Evolutionary conservation across 352 stramenopile species (phyloP).

Genomic region (Phytophthora uliginosa): DNA sequence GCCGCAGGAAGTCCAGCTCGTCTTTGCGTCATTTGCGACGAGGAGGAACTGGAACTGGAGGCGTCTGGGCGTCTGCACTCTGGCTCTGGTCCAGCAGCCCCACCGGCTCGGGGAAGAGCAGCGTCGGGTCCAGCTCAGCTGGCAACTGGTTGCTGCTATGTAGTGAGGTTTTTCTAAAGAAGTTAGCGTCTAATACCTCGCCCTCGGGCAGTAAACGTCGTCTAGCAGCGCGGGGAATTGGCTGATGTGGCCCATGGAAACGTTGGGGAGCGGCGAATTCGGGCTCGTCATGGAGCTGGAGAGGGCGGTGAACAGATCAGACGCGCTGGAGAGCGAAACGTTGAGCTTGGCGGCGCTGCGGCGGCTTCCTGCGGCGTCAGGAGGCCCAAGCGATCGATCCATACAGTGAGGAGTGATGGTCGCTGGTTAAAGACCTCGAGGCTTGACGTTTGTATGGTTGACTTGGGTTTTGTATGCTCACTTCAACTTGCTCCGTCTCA

Average conservation of each 20-base stretch:
- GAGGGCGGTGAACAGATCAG: background rate
- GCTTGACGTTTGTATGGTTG: constrained; percentile 3
- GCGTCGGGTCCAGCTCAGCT: constrained; percentile 17
- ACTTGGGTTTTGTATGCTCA: background rate
- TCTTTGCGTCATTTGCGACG: constrained; percentile 48
- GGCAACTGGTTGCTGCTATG: background rate
- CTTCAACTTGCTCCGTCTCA: no score
- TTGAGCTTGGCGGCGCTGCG: background rate
- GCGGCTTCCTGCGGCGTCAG: background rate
- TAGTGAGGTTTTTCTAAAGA: background rate
- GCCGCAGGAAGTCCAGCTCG: constrained; percentile 52
- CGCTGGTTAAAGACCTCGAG: no score
- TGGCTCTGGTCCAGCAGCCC: constrained; percentile 14
- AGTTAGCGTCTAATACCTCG: background rate
- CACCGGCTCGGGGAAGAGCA: constrained; percentile 21
- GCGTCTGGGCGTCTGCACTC: constrained; percentile 2
- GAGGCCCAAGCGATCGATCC: no score
- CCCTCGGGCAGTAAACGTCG: constrained; percentile 29
- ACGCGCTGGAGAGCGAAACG: background rate
- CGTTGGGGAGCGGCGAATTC: background rate
- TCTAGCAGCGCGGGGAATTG: constrained; percentile 2
- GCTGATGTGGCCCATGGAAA: background rate
- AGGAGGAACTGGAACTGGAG: constrained; percentile 4
- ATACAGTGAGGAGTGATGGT: no score
- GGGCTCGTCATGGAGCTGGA: background rate